Evolutionary conservation across 2,329 filamentous ascomycete species (phyloP).

Genomic region (Aspergillus sp.): DNA sequence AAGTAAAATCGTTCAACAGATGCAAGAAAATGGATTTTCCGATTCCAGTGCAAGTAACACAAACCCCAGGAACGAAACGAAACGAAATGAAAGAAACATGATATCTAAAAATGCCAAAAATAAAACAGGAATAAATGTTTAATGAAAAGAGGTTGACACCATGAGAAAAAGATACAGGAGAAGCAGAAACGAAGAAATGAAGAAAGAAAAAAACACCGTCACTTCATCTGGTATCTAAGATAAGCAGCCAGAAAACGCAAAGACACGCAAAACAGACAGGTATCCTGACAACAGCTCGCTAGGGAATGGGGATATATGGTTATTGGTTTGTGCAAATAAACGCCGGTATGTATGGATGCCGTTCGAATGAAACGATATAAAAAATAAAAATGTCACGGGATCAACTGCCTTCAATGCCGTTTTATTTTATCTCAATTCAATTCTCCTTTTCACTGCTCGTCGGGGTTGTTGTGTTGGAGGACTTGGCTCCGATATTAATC

Average conservation of each 20-base stretch:
- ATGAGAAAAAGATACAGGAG: neutral
- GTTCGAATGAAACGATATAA: no score
- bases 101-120: conserved; percentile 8
- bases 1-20: no score
- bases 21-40: neutral
- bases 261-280: conserved; percentile 4
- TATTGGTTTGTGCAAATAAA: neutral
- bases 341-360: conserved; percentile 1
- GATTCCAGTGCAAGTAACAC: neutral
- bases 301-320: neutral
- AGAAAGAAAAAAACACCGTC: neutral
- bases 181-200: neutral
- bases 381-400: neutral
- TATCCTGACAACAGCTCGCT: conserved; percentile 3
- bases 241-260: conserved; percentile 13
- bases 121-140: neutral
- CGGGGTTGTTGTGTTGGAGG: conserved; percentile 12
- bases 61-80: conserved; percentile 1
- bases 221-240: conserved; percentile 21
- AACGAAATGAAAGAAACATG: conserved; percentile 2
- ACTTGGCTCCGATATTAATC: conserved; percentile 31
- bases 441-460: conserved; percentile 27
- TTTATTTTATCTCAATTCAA: conserved; percentile 20
- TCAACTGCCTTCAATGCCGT: conserved; percentile 16
- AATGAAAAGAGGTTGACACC: neutral